Evolutionary conservation across 2,329 filamentous ascomycete species (phyloP).

Genomic region (Sporothrix brasiliensis): DNA sequence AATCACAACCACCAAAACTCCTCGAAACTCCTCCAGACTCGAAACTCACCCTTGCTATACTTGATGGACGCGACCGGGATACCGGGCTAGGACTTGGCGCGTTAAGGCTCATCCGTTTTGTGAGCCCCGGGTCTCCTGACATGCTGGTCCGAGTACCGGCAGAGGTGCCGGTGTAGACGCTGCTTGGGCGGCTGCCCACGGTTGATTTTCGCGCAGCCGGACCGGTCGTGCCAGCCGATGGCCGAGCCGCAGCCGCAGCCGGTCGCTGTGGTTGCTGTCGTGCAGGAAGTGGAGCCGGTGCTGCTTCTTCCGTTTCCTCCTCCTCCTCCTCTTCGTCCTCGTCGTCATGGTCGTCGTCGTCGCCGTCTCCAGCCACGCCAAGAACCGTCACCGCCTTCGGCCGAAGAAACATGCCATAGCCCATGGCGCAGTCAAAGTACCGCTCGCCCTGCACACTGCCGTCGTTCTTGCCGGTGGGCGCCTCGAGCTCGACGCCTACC

Average conservation of each 20-base stretch:
- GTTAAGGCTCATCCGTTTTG: constrained; percentile 70
- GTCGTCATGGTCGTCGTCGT: constrained; percentile 17
- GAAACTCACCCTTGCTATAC: constrained; percentile 57
- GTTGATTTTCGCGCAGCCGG: constrained; percentile 39
- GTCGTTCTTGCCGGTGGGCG: constrained; percentile 87
- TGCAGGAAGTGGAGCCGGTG: constrained; percentile 43
- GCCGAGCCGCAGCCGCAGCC: constrained; percentile 12
- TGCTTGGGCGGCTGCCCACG: constrained; percentile 53
- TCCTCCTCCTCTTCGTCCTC: constrained; percentile 33
- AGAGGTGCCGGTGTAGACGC: constrained; percentile 45
- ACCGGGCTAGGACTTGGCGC: constrained; percentile 72
- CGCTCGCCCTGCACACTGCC: constrained; percentile 83
- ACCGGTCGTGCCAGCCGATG: constrained; percentile 38
- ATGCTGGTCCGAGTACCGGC: constrained; percentile 40
- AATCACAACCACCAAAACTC: background rate
- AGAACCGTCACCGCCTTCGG: constrained; percentile 67
- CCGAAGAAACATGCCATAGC: constrained; percentile 80
- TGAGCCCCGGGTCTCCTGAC: constrained; percentile 56
- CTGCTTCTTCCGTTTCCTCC: constrained; percentile 43
- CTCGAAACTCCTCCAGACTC: constrained; percentile 37
- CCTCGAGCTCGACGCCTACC: constrained; percentile 86
- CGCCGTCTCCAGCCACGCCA: constrained; percentile 39
- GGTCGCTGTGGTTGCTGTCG: constrained; percentile 22
- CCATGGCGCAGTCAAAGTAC: constrained; percentile 85
- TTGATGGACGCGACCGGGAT: constrained; percentile 60